Base-by-base conservation (phyloP, 2,329 filamentous ascomycete species). In the Rhytidhysteron rufulum region DNA sequence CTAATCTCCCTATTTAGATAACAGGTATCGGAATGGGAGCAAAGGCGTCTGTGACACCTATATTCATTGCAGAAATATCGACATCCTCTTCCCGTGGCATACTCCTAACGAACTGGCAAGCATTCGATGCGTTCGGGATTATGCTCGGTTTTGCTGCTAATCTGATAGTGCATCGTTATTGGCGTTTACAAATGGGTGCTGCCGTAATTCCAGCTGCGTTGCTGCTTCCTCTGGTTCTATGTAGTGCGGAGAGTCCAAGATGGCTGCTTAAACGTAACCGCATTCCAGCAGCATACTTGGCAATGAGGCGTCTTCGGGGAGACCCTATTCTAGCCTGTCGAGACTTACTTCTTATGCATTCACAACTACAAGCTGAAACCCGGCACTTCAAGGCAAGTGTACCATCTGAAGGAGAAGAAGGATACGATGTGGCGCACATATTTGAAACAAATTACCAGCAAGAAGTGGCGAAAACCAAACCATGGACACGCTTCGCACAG, bases 21-120 rank as follows among this genome's bases (percentile, higher is more conserved):
- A 48, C 63, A 17, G 60, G 60, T 4, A 52, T 62, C 18, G 60
- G 60, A 20, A 62, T 62, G 56, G 60, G 60, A 2, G 50, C 49
- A 17, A 62, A 63, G 37, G 61, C 57, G 6, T 54, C 51, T 3
- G 48, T 61, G 20, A 52, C 57, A 1, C 57, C 60, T 2, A 56
- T 64, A 31, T 60, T 62, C 37, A 53, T 53, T n/a, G 52, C 57
- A 20, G 60, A 64, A 37, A 47, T 60, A 2, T 42, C 53, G 3
- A 55, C 57, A 7, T 7, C 16, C 34, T n/a, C 18, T 24, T 7
- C 37, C 33, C 11, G 36, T 15, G 36, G 36, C 15, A 16, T 10
- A 15, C 19, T 39, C 11, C 11, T 39, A 10, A 39, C 25, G 7
- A 31, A 11, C 15, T 39, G 36, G 36, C 36, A 39, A 32, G 15